Evolutionary conservation across 495 filamentous ascomycete species (phyloP).

Genomic region (Penicillium silybi): DNA sequence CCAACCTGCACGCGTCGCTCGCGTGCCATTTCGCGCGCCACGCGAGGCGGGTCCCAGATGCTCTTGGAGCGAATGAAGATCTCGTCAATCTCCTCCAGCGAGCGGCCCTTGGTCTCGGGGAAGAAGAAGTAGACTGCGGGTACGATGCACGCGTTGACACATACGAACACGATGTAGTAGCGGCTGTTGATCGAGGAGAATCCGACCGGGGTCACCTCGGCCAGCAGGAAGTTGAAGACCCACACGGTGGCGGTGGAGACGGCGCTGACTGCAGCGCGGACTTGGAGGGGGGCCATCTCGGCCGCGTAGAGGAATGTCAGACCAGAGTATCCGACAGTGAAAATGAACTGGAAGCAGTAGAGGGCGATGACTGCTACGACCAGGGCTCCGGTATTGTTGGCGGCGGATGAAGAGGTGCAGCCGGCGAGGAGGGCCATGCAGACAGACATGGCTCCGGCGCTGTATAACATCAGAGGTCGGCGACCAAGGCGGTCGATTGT

Average conservation of each 20-base stretch:
- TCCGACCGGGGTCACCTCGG: constrained; percentile 42
- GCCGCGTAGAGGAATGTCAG: constrained; percentile 62
- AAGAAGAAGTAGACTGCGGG: constrained; percentile 54
- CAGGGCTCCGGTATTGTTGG: constrained; percentile 31
- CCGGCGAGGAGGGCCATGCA: constrained; percentile 56
- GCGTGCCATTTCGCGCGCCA: constrained; percentile 21
- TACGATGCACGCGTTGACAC: constrained; percentile 44
- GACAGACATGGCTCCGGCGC: constrained; percentile 51
- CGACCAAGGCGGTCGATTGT: constrained; percentile 72
- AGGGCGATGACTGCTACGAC: constrained; percentile 40
- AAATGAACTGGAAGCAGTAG: constrained; percentile 41
- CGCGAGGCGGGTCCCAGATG: constrained; percentile 26
- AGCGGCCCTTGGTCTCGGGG: constrained; percentile 54
- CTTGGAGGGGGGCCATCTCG: constrained; percentile 65
- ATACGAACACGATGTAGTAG: constrained; percentile 50
- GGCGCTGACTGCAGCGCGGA: constrained; percentile 62
- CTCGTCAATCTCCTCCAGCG: constrained; percentile 72
- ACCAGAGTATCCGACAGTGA: constrained; percentile 57
- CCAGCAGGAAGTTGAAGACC: constrained; percentile 49
- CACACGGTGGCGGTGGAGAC: constrained; percentile 61
- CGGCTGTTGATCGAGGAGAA: constrained; percentile 40
- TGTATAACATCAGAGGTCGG: constrained; percentile 59
- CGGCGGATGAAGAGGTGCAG: constrained; percentile 35
- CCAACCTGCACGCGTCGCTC: constrained; percentile 1
- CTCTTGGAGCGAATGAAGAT: constrained; percentile 48